These are phyloP conservation scores for Corylus heterophylla DNA, from an alignment of 306 rosid genomes.

Conservation along the genomic window DNA sequence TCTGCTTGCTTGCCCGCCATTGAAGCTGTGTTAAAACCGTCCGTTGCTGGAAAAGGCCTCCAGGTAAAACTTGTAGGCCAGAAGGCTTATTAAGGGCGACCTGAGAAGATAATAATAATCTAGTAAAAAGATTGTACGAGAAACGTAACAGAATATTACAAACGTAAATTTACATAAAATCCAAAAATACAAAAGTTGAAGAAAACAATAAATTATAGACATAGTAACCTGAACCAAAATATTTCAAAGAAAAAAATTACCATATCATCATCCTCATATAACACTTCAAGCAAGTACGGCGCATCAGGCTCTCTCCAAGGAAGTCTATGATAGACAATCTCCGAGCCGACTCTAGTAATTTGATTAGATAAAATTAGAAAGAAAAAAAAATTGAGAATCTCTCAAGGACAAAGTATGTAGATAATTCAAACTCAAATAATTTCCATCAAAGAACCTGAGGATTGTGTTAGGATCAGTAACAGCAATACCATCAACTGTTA, in stretches of 20 bases:
- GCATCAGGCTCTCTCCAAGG: conserved; percentile 95
- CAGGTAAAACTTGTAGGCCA: conserved; percentile 92
- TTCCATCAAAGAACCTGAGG: conserved; percentile 55
- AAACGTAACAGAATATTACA: background rate
- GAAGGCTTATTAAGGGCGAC: conserved; percentile 87
- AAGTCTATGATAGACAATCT: conserved; percentile 76
- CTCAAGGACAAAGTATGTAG: background rate
- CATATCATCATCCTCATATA: conserved; percentile 79
- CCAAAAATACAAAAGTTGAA: background rate
- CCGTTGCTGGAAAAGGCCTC: conserved; percentile 96
- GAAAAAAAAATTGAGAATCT: conserved; percentile 15
- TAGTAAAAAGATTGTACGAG: background rate
- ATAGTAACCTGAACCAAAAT: background rate
- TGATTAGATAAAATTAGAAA: conserved; percentile 2
- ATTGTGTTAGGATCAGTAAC: conserved; percentile 60
- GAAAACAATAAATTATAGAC: conserved; percentile 11
- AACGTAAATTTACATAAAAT: background rate
- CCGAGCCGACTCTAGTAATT: conserved; percentile 51
- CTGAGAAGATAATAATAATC: conserved; percentile 44
- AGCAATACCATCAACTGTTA: conserved; percentile 58
- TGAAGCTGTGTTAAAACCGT: conserved; percentile 83
- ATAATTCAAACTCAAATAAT: background rate
- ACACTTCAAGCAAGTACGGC: conserved; percentile 58
- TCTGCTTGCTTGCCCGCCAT: conserved; percentile 50
- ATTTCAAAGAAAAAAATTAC: conserved; percentile 31